Base-by-base conservation (phyloP, 805 yeast genomes). In the Tetrapisispora nanseiensis region DNA sequence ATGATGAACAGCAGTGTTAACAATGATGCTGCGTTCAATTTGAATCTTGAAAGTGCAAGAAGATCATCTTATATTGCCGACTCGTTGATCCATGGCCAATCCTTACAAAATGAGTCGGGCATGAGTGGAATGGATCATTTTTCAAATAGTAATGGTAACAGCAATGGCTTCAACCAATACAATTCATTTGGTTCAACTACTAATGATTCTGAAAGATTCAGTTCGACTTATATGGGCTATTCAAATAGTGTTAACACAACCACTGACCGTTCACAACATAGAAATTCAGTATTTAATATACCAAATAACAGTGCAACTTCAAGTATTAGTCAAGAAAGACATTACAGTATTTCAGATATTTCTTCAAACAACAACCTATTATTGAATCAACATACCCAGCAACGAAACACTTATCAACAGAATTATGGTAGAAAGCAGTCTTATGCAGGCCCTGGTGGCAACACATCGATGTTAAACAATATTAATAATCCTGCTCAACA, bases 1-100 rank as follows among this genome's bases (percentile, higher is more conserved):
- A n/a, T n/a, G n/a, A n/a, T n/a, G n/a, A 23, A 16, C 11, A 7
- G 8, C 15, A 24, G 16, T 16, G n/a, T n/a, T 16, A 35, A 16
- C 18, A 35, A 35, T 35, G 38, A 35, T 26, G 4, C n/a, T 6
- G 12, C 19, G 3, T 24, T 24, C 9, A 35, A 24, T 26, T 6
- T 24, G 23, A 35, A 24, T 35, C 3, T 40, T 8, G 41, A 36
- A n/a, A 71, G 75, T 20, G 75, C 82, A 10, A 70, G 92, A 61
- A 72, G 92, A 61, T 86, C 89, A 12, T 74, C 82, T 41, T 82
- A 78, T 55, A 78, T 86, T 11, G 84, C 87, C 2, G 90, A 80
- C 54, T 64, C 73, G 3, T 67, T 75, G 45, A 73, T 78, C 21
- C 62, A 62, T 40, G 46, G 54, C 11, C 53, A 56, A 27, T 32